These are phyloP conservation scores for Cladosporium colombiae DNA, from an alignment of 2,329 filamentous ascomycete species.

Conservation along the genomic window DNA sequence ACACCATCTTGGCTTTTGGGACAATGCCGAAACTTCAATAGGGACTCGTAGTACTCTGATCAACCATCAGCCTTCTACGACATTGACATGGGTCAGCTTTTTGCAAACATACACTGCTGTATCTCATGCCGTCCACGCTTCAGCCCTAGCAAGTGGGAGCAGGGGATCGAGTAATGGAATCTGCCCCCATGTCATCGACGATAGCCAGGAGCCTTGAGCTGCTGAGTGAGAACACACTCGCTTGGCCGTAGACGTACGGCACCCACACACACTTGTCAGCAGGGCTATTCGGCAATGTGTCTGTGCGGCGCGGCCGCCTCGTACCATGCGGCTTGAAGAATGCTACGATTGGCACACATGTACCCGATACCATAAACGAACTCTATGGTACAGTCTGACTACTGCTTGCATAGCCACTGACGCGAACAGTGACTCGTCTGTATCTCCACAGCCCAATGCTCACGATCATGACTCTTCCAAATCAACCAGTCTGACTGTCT, in stretches of 20 bases:
- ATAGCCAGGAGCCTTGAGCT: not conserved
- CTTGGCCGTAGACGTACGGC: not conserved
- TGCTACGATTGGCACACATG: conserved; percentile 3
- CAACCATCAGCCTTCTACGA: not conserved
- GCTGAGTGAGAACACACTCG: conserved; percentile 1
- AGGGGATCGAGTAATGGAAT: not conserved
- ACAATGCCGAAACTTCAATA: not conserved
- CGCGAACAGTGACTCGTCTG: conserved; percentile 6
- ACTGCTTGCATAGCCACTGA: conserved; percentile 9
- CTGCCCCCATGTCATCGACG: not conserved
- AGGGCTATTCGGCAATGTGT: not conserved
- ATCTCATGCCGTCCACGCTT: not conserved
- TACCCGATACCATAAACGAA: not conserved
- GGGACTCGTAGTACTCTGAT: not conserved
- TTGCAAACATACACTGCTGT: not conserved
- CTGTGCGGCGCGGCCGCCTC: not conserved
- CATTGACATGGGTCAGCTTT: not conserved
- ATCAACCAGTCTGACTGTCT: not conserved
- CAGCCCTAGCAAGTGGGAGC: not conserved
- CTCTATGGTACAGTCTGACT: not conserved
- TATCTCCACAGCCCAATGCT: not conserved
- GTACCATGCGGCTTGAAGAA: not conserved
- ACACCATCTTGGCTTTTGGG: not conserved
- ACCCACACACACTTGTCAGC: conserved; percentile 1
- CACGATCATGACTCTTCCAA: not conserved